Evolutionary conservation across 495 filamentous ascomycete species (phyloP), one percentile per base, ranked within the genome.

Genomic region (Penicillium steckii): DNA sequence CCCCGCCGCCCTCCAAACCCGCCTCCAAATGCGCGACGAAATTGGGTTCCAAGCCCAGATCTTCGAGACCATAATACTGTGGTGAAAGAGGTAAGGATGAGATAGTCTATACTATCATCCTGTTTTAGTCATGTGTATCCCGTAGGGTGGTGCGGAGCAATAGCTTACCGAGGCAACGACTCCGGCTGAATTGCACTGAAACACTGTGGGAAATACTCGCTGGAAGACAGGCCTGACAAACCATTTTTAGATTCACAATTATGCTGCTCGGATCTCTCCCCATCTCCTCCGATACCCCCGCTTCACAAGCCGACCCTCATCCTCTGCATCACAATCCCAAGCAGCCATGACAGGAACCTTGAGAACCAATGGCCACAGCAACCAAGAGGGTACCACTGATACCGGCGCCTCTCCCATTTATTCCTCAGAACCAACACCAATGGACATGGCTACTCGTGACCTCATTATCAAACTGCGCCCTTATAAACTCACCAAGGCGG

Each of bases 401-500:
- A 27, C 25, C 24, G 27, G 37, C 12, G 51, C 42, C 3, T 30
- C 57, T 1, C 17, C 56, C 22, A 13, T 33, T 9, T 21, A 27
- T 0, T 43, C 49, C 18, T 49, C 48, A 38, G 59, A 65, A 12
- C 46, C 53, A 10, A 73, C 68, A 10, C 63, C 71, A 2, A 64
- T 75, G 50, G 72, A 76, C 35, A 48, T 50, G 23, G 72, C 71
- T 13, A 56, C 74, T 10, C 63, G 66, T 13, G 67, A 67, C 2
- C 67, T 84, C 4, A 59, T 82, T 6, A 55, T 59, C 2, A 50
- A 59, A 12, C 53, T 84, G 8, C 64, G 70, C 41, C 72, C 75
- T 0, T 83, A 70, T 49, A 68, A 71, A n/a, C 62, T 85, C 30
- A 81, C 78, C 19, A 87, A 88, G 67, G 75, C 77, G 0, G 85